These are phyloP conservation scores for Tetradesmus obliquus DNA, from an alignment of 139 green algal genomes.

Conservation along the genomic window DNA sequence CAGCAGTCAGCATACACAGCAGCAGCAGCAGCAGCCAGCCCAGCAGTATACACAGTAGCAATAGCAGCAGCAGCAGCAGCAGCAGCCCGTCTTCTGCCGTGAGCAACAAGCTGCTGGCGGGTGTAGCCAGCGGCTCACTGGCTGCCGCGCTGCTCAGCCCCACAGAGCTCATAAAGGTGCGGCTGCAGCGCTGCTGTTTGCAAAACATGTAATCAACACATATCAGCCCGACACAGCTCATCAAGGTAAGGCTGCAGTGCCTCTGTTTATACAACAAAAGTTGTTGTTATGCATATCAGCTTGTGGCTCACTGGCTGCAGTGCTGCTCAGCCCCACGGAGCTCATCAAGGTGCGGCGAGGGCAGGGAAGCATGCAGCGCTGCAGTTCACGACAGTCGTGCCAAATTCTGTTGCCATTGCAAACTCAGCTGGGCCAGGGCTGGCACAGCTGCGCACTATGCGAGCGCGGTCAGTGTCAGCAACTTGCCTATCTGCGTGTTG, in stretches of 20 bases:
- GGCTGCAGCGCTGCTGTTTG: constrained; percentile 12
- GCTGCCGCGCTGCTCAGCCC: constrained; percentile 83
- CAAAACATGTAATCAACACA: neutral
- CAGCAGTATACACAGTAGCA: constrained; percentile 14
- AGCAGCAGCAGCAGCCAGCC: neutral
- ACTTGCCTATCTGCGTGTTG: no score
- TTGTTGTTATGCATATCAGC: neutral
- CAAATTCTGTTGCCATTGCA: no score
- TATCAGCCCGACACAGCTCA: no score
- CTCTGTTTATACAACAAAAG: no score
- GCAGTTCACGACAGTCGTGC: neutral
- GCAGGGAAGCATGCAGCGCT: neutral
- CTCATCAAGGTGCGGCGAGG: constrained; percentile 74
- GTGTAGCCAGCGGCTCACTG: constrained; percentile 72
- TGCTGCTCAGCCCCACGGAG: constrained; percentile 85
- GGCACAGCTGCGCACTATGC: no score
- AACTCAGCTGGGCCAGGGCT: no score
- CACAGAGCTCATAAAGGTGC: constrained; percentile 85
- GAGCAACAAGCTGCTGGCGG: constrained; percentile 76
- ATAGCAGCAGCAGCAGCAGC: constrained; percentile 4
- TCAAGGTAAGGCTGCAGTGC: no score
- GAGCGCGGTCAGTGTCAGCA: no score
- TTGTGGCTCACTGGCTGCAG: constrained; percentile 79
- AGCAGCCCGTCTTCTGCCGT: neutral
- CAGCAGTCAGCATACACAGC: neutral